A percentile compares a stretch with the other conserved stretches of the same genome.
Conservation (phyloP, 73 alveolate genomes). For the Uronychia setigera region DNA sequence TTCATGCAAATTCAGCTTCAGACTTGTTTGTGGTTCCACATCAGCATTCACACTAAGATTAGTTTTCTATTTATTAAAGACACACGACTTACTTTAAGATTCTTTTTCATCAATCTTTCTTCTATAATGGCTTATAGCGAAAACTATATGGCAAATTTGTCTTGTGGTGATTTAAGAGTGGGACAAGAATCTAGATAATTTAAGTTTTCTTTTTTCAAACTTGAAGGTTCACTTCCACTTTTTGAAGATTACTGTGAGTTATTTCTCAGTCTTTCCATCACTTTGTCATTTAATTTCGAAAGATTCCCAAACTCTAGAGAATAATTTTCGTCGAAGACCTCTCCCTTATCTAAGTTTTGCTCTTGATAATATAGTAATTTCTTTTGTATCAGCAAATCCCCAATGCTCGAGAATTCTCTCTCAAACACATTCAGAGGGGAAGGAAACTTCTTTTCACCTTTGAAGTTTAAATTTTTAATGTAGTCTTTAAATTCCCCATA, state of each 20-base stretch:
- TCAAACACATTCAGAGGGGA: background rate
- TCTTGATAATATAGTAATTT: background rate
- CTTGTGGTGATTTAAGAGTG: no score
- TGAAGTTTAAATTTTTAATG: background rate
- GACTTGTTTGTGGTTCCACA: no score
- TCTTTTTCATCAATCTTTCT: no score
- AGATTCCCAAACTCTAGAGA: background rate
- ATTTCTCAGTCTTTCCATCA: background rate
- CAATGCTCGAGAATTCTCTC: background rate
- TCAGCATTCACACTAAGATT: no score
- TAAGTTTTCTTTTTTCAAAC: background rate
- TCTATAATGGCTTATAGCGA: no score
- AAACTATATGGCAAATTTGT: no score
- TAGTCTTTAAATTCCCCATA: background rate
- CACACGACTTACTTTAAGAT: no score
- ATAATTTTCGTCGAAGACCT: background rate
- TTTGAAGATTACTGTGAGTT: no score
- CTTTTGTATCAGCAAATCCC: background rate
- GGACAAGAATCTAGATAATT: background rate
- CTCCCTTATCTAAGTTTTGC: no score
- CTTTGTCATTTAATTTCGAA: background rate
- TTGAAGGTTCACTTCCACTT: background rate
- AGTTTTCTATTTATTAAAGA: no score
- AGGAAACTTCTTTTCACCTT: background rate
- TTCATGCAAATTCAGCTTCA: no score